These are phyloP conservation scores for Paraleonurus japonicus DNA, from an alignment of 257 asterid species.

Conservation along the genomic window DNA sequence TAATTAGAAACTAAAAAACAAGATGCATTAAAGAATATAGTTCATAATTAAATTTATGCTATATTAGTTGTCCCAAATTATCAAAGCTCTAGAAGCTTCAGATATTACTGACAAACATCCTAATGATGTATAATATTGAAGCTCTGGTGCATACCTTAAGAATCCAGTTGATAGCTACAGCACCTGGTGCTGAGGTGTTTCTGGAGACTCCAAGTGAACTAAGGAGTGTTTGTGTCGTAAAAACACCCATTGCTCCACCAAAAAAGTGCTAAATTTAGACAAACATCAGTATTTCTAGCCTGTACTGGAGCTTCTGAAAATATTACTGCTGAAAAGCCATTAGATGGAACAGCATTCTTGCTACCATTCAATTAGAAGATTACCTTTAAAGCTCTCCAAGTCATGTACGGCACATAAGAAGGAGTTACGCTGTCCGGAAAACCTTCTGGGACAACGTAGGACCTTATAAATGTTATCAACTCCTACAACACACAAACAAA, in stretches of 20 bases:
- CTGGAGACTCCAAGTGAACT: slow-evolving; percentile 80
- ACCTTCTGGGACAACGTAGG: slow-evolving; percentile 97
- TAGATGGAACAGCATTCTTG: neutral
- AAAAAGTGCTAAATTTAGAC: slow-evolving; percentile 71
- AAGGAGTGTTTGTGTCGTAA: slow-evolving; percentile 93
- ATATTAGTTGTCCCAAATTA: neutral
- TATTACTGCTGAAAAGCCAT: neutral
- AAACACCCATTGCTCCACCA: slow-evolving; percentile 99
- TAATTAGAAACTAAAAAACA: slow-evolving; percentile 6
- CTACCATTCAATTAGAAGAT: slow-evolving; percentile 3
- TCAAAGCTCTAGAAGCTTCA: slow-evolving; percentile 2
- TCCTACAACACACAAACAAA: slow-evolving; percentile 47
- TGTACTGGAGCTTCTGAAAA: slow-evolving; percentile 22
- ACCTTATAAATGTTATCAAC: slow-evolving; percentile 65
- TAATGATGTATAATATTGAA: neutral
- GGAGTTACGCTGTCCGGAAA: slow-evolving; percentile 90
- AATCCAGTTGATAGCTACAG: slow-evolving; percentile 98
- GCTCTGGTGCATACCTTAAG: slow-evolving; percentile 64
- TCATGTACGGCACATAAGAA: slow-evolving; percentile 97
- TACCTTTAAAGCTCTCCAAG: slow-evolving; percentile 99
- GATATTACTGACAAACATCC: neutral
- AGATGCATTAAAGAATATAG: slow-evolving; percentile 1
- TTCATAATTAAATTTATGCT: slow-evolving; percentile 19
- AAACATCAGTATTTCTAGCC: slow-evolving; percentile 16
- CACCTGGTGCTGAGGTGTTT: slow-evolving; percentile 65